A percentile compares a stretch with the other conserved stretches of the same genome.
phyloP scores from a whole-genome alignment of 2,329 filamentous ascomycete genomes.

The Colletotrichum sublineola region DNA sequence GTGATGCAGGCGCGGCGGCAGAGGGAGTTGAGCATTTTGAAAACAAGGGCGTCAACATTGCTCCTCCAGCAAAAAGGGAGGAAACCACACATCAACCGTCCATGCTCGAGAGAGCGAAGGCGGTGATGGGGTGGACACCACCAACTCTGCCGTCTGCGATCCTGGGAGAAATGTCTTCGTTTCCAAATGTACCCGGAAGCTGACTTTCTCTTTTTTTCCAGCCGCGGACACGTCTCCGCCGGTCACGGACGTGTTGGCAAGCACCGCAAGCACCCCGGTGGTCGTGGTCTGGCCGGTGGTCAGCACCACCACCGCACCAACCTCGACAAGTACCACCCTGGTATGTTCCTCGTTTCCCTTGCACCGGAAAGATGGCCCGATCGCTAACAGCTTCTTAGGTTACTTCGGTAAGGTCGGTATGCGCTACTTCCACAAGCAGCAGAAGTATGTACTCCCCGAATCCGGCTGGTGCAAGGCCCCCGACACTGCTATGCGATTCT shows the following conservation, averaged over 20 bases:
- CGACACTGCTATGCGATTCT: conserved; percentile 25
- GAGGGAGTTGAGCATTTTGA: conserved; percentile 15
- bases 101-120: neutral
- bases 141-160: conserved; percentile 23
- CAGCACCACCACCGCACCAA: conserved; percentile 98
- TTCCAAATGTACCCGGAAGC: conserved; percentile 26
- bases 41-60: conserved; percentile 30
- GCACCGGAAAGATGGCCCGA: accelerated
- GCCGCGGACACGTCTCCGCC: conserved; percentile 97
- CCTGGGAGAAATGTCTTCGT: conserved; percentile 28
- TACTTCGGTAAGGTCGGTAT: conserved; percentile 99
- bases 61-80: conserved; percentile 18
- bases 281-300: conserved; percentile 94
- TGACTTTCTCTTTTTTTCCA: conserved; percentile 55
- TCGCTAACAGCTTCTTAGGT: conserved; percentile 93
- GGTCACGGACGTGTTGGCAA: conserved; percentile 99
- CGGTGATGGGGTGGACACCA: neutral
- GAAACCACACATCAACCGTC: neutral
- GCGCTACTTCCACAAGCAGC: conserved; percentile 96
- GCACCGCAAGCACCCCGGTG: conserved; percentile 92
- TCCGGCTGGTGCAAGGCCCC: conserved; percentile 9
- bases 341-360: neutral
- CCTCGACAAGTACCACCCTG: conserved; percentile 78
- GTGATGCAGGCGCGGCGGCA: conserved; percentile 19
- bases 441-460: conserved; percentile 62